Base-by-base conservation (phyloP, 2,329 filamentous ascomycete species). In the Rhinocladiella mackenziei region DNA sequence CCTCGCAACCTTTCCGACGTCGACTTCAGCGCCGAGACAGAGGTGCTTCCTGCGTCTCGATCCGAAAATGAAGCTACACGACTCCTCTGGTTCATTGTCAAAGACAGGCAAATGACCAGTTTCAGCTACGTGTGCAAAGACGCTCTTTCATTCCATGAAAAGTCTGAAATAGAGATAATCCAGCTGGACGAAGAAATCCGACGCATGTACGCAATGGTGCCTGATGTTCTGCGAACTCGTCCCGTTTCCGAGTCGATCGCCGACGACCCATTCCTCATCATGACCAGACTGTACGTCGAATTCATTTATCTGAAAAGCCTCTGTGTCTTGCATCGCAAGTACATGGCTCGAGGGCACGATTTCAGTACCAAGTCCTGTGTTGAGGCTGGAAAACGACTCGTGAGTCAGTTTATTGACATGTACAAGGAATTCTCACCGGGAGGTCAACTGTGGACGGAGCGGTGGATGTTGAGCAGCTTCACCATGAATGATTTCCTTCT, bases 401-500 rank as follows among this genome's bases (percentile, higher is more conserved):
- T 79, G 2, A 61, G 65, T 2, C 67, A 73, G 38, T 73, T 78
- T 28, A 63, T 70, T 22, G 66, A 71, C 5, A 64, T 79, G 11
- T 69, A 72, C 53, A 60, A 66, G n/a, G 72, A 76, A 26, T 71
- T 65, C 3, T 68, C 70, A 41, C 76, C 77, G 0, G 77, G 77
- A 1, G 74, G 73, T 6, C 64, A 76, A 18, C 61, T 83, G 9
- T 65, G 67, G 47, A 65, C 68, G 19, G 69, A 75, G 28, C 68
- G 70, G 4, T 81, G 77, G 73, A 79, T 80, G 52, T 60, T 80
- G 13, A 74, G 72, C 2, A 76, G 75, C 1, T 61, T 83, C 2
- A 71, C 74, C 5, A 70, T 77, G 33, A 76, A 80, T 35, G 78
- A 83, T 57, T 83, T 78, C 39, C 62, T 83, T 35, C 68, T 83